These are phyloP conservation scores for Microcos paniculata DNA, from an alignment of 345 rosid genomes.

Conservation along the genomic window DNA sequence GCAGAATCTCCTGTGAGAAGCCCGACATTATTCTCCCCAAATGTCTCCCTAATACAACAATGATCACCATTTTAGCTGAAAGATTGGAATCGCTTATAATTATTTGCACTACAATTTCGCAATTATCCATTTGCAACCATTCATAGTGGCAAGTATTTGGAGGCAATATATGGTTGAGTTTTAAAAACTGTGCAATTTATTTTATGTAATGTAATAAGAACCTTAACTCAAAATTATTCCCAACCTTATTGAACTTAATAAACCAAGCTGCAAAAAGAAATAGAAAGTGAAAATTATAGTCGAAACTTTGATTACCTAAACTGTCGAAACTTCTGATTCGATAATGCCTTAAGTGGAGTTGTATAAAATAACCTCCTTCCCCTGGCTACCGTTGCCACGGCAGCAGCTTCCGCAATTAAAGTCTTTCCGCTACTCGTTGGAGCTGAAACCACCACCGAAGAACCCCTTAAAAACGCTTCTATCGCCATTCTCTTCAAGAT, in stretches of 20 bases:
- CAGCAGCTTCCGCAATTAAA: conserved; percentile 94
- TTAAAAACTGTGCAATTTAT: background rate
- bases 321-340: conserved; percentile 97
- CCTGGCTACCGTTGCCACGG: conserved; percentile 81
- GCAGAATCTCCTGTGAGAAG: conserved; percentile 93
- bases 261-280: background rate
- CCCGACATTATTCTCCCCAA: conserved; percentile 89
- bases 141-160: background rate
- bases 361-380: conserved; percentile 84
- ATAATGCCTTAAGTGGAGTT: conserved; percentile 95
- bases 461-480: conserved; percentile 77
- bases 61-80: conserved; percentile 2
- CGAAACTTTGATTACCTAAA: conserved; percentile 50
- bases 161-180: background rate
- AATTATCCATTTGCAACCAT: background rate
- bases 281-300: background rate
- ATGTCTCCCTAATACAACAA: conserved; percentile 57
- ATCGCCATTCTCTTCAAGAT: conserved; percentile 65
- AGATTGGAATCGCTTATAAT: conserved; percentile 11
- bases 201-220: background rate
- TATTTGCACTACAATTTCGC: background rate
- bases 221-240: background rate
- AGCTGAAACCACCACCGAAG: conserved; percentile 93
- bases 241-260: background rate
- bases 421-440: conserved; percentile 98